Conservation (phyloP, 441 rosid genomes). For the Populus tomentosa region DNA sequence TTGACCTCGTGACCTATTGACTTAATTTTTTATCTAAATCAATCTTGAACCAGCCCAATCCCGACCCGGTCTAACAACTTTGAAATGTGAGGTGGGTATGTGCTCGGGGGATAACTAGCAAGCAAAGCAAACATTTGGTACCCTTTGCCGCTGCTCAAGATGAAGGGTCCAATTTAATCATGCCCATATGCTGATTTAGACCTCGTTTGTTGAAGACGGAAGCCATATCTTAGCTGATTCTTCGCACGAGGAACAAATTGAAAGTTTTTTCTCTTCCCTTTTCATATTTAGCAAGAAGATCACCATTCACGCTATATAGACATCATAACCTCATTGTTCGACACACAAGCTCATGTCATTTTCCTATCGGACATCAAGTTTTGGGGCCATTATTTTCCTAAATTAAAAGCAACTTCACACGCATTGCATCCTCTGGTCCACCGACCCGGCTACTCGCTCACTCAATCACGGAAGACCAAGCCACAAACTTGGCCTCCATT, state of each 20-base stretch:
- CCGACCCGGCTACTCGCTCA: background rate
- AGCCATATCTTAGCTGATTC: background rate
- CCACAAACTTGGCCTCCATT: slow-evolving; percentile 3
- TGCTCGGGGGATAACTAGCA: background rate
- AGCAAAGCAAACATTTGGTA: background rate
- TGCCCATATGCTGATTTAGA: background rate
- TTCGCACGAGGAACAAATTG: background rate
- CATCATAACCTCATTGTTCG: slow-evolving; percentile 5
- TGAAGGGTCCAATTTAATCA: too few relatives aligned
- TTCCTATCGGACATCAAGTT: background rate
- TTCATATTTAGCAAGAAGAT: background rate
- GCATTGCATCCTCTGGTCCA: background rate
- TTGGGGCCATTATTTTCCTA: background rate
- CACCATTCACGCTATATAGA: slow-evolving; percentile 12
- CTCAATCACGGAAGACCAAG: slow-evolving; percentile 1
- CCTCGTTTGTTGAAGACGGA: background rate
- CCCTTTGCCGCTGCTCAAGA: background rate
- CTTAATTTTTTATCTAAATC: too few relatives aligned
- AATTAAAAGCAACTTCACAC: background rate
- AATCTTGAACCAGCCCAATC: too few relatives aligned
- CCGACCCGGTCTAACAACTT: too few relatives aligned
- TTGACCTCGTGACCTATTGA: too few relatives aligned
- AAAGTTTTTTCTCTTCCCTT: background rate
- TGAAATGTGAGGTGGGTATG: background rate
- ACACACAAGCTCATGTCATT: background rate